A percentile compares a stretch with the other conserved stretches of the same genome.
phyloP scores from a whole-genome alignment of 2,329 filamentous ascomycete genomes.

The Byssothecium circinans region DNA sequence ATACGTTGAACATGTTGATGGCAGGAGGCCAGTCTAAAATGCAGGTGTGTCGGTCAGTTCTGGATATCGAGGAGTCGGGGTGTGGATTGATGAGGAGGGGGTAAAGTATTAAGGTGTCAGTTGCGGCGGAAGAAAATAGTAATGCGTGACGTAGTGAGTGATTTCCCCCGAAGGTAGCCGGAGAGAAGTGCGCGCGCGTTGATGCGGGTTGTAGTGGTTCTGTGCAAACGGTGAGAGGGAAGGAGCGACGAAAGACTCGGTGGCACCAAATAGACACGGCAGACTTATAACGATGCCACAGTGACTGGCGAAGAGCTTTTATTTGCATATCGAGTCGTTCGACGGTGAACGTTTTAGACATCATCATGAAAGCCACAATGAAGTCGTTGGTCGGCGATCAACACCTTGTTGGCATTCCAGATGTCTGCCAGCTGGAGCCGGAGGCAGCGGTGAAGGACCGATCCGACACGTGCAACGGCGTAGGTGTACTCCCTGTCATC shows the following conservation, averaged over 20 bases:
- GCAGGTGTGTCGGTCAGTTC: neutral
- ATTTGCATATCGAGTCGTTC: neutral
- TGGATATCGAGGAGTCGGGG: neutral
- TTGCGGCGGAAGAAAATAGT: too few relatives aligned
- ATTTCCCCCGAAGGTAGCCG: too few relatives aligned
- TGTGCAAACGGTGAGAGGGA: too few relatives aligned
- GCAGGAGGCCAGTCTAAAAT: neutral
- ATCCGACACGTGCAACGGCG: neutral
- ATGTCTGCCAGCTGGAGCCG: neutral
- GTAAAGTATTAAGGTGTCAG: too few relatives aligned
- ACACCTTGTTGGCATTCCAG: neutral
- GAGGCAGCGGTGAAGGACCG: neutral
- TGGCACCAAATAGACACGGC: too few relatives aligned
- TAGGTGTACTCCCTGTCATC: neutral
- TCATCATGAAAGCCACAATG: slow-evolving; percentile 1
- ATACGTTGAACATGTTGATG: neutral
- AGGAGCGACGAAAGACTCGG: too few relatives aligned
- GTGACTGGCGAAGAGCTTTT: neutral
- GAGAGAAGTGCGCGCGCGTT: too few relatives aligned
- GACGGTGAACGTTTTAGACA: neutral
- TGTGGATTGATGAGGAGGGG: neutral
- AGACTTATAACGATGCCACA: too few relatives aligned
- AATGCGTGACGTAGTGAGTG: too few relatives aligned
- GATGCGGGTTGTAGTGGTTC: too few relatives aligned
- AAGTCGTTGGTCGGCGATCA: neutral